phyloP scores from a whole-genome alignment of 768 basidiomycete genomes.

The Leccinum uliginosum region DNA sequence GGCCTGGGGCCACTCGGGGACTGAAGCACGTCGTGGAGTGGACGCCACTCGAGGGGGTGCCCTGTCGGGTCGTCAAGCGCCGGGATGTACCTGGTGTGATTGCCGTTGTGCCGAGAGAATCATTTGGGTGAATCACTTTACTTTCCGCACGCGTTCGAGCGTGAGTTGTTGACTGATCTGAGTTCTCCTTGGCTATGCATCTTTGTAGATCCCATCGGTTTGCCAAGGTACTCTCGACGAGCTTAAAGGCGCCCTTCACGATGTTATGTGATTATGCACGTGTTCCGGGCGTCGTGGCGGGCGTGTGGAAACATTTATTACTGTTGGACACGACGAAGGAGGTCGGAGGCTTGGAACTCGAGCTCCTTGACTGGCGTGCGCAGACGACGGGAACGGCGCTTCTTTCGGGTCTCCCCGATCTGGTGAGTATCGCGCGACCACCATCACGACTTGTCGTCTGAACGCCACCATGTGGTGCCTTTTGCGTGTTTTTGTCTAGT shows the following conservation, averaged over 20 bases:
- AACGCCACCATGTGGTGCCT: neutral
- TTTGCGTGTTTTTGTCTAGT: constrained; percentile 7
- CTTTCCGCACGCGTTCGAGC: neutral
- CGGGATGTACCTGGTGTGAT: constrained; percentile 14
- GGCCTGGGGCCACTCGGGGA: constrained; percentile 8
- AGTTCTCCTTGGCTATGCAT: neutral
- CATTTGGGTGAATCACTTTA: constrained; percentile 1
- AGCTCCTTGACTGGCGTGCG: constrained; percentile 27
- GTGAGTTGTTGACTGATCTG: neutral
- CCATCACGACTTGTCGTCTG: neutral
- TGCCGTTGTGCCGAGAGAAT: constrained; percentile 17
- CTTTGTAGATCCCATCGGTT: constrained; percentile 12
- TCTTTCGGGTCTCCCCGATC: constrained; percentile 19
- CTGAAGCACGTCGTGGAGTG: constrained; percentile 23
- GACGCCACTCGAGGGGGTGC: constrained; percentile 8
- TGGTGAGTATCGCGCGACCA: constrained; percentile 12
- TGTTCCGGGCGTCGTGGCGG: constrained; percentile 21
- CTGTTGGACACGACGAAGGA: constrained; percentile 22
- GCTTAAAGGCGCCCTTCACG: constrained; percentile 19
- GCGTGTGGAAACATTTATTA: constrained; percentile 22
- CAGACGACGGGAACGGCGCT: constrained; percentile 21
- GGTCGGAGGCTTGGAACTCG: constrained; percentile 24
- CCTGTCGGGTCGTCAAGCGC: constrained; percentile 23
- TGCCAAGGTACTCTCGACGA: constrained; percentile 18
- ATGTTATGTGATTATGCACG: constrained; percentile 20